Evolutionary conservation across 257 asterid genomes (phyloP).

Genomic region (Voacanga thouarsii): DNA sequence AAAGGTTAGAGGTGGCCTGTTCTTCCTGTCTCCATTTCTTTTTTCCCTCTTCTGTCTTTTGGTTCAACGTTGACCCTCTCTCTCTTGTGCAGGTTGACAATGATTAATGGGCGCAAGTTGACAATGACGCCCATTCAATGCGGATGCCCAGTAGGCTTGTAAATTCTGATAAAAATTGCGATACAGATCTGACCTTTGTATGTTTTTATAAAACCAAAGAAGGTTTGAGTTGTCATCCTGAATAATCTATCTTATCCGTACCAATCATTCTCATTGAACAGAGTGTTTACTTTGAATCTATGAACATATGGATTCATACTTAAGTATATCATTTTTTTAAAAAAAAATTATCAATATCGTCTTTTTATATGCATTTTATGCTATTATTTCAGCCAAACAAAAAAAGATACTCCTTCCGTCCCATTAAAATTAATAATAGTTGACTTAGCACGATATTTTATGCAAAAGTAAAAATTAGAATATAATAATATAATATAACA

Average conservation of each 20-base stretch:
- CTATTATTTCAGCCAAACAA: background rate
- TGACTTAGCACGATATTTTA: too few relatives aligned
- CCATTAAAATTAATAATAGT: too few relatives aligned
- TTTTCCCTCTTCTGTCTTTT: slow-evolving; percentile 6
- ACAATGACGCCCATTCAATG: slow-evolving; percentile 9
- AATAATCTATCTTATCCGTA: slow-evolving; percentile 26
- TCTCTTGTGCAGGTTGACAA: slow-evolving; percentile 19
- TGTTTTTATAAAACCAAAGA: slow-evolving; percentile 13
- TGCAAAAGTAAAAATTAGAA: too few relatives aligned
- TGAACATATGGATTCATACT: background rate
- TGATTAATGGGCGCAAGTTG: slow-evolving; percentile 25
- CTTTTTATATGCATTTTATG: slow-evolving; percentile 1
- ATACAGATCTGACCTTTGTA: slow-evolving; percentile 24
- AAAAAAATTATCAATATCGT: background rate
- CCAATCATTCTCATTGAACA: slow-evolving; percentile 17
- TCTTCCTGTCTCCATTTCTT: slow-evolving; percentile 24
- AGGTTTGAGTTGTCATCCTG: slow-evolving; percentile 24
- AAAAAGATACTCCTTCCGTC: background rate
- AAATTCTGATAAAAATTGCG: slow-evolving; percentile 9
- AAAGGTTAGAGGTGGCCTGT: slow-evolving; percentile 21
- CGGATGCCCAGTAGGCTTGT: slow-evolving; percentile 21
- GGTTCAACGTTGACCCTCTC: slow-evolving; percentile 12
- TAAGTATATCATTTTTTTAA: background rate
- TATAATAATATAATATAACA: too few relatives aligned
- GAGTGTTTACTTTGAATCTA: slow-evolving; percentile 42